A percentile compares a stretch with the other conserved stretches of the same genome.
phyloP scores from a whole-genome alignment of 1,284 basidiomycete species.

The Retiboletus flavoniger region DNA sequence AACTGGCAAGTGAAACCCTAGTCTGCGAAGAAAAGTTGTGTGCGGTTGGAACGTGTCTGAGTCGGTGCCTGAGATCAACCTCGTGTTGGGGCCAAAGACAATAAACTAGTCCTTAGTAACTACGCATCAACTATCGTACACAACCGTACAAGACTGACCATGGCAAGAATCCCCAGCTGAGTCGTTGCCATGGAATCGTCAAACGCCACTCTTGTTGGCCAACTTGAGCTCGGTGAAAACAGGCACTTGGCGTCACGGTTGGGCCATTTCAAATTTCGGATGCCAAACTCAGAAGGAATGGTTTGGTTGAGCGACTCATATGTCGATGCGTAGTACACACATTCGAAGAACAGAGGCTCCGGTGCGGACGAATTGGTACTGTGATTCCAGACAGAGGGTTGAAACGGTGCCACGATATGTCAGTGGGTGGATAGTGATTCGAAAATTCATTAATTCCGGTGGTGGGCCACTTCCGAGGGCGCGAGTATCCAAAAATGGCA shows the following conservation, averaged over 20 bases:
- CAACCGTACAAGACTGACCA: too few species aligned
- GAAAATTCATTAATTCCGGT: too few species aligned
- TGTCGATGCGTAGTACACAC: too few species aligned
- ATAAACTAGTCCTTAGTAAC: neutral
- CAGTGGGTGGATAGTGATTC: too few species aligned
- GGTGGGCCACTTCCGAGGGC: neutral
- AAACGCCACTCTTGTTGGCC: too few species aligned
- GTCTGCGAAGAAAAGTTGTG: slow-evolving; percentile 1
- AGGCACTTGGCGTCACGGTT: neutral
- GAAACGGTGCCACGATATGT: neutral
- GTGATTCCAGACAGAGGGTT: neutral
- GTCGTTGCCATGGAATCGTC: too few species aligned
- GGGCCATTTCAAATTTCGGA: neutral
- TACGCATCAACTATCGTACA: neutral
- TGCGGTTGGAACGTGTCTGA: slow-evolving; percentile 13
- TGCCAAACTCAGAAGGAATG: too few species aligned
- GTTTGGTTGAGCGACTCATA: too few species aligned
- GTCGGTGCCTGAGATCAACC: slow-evolving; percentile 4
- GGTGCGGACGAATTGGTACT: too few species aligned
- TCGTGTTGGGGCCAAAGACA: neutral
- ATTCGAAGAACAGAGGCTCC: too few species aligned
- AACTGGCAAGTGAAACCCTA: neutral
- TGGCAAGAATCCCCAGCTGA: too few species aligned
- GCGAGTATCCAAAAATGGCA: neutral
- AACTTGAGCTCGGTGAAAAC: too few species aligned